Base-by-base conservation (phyloP, 1,284 basidiomycete genomes). In the Sparassis latifolia region DNA sequence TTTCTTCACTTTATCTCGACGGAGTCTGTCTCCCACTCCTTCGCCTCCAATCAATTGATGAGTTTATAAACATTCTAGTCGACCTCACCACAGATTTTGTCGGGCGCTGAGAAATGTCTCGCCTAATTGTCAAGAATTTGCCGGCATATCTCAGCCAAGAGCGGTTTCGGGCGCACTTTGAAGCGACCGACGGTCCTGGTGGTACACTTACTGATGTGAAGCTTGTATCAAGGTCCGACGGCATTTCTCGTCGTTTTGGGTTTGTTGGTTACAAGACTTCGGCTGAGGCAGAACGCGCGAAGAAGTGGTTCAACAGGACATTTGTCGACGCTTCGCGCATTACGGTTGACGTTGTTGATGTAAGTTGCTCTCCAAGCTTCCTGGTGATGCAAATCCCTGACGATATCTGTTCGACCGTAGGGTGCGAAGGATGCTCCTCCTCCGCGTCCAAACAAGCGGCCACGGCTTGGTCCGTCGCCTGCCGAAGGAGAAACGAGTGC, bases 241-340 rank as follows among this genome's bases (percentile, higher is more conserved):
- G 92, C 1, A 86, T 83, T 1, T 87, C 88, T 2, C 78, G 96
- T 3, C 77, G 91, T 35, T 96, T 99, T 64, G 96, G 89, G 0
- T 99, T 98, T 64, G 78, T 97, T 5, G 96, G 96, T 0, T 98
- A 85, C 75, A 92, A 89, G 67, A 81, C 83, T 0, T 78, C 87
- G 37, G 74, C 78, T 9, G 90, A 97, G 57, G 96, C 96, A 0
- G 55, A 71, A 9, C 77, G 77, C 10, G 92, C 90, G 0, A 80
- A 80, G 64, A 78, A 85, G 43, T 98, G 89, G 85, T 97, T 92
- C 61, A 82, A 97, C 65, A 78, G 80, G 33, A 92, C 88, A 0
- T 98, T 86, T 66, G 72, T 92, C 46, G 85, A 86, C 52, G 81
- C 87, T 37, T 77, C 82, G 35, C 77, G 86, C 58, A 83, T 97